Base-by-base conservation (phyloP, 2,329 filamentous ascomycete species). In the Xylaria polymorpha region DNA sequence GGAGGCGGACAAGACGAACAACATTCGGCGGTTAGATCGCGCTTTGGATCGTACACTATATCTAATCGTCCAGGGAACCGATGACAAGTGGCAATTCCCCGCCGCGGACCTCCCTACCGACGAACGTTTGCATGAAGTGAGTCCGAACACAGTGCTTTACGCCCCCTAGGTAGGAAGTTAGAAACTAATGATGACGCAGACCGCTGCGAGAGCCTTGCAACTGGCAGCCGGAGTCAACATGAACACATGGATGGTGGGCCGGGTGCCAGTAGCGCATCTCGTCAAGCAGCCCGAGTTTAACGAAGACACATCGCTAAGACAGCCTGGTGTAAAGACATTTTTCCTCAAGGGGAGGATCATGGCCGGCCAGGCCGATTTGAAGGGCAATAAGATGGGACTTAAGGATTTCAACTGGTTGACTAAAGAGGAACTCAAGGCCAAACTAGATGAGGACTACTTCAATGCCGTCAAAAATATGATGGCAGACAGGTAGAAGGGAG, bases 231-330 rank as follows among this genome's bases (percentile, higher is more conserved):
- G 96, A 67, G 83, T 92, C 70, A 97, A 99, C 86, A 98, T 99
- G 94, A 98, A 98, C 85, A 98, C 94, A 64, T 99, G 96, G 94
- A 89, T 98, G 74, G 92, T 99, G 61, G 95, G 94, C 69, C 94
- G 94, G 76, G 92, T 92, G 67, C 96, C 96, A 12, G 88, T 98
- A 67, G 95, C 94, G 32, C 92, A 98, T 82, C 83, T 92, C 77
- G 85, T 92, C 73, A 83, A 83, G 70, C 83, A 88, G 71, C 85
- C 86, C 74, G 74, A 80, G 76, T 75, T 84, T 77, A 79, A 80
- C 74, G 78, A 81, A 74, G 82, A 85, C 77, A 79, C 80, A 55
- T 76, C 79, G 39, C 75, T 85, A 55, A 77, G 80, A 67, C 74
- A 79, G 73, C 82, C 86, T 66, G 94, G 93, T 63, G 88, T 92